Evolutionary conservation across 2,329 filamentous ascomycete genomes (phyloP), one percentile per base, ranked within the genome.

Genomic region (Fusarium agapanthi): DNA sequence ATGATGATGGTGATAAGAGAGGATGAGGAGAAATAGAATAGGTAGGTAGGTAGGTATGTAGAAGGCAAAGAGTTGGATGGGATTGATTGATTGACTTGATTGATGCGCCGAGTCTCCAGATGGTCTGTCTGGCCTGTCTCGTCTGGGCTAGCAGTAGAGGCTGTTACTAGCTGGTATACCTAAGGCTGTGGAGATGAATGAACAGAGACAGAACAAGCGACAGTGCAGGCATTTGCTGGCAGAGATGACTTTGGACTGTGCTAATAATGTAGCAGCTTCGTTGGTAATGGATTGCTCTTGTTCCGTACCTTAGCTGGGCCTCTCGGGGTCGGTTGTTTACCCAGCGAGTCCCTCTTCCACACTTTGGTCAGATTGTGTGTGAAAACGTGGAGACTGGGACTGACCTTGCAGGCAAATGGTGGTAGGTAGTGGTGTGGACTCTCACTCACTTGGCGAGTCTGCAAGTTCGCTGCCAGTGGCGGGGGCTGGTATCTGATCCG

Each of bases 71-170:
- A 55, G 69, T 63, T 65, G 62, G 66, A 71, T 57, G 65, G 55
- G 51, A 48, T 60, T 54, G 65, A 54, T 72, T 59, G 72, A 60
- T 35, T n/a, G 30, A 51, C 47, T 60, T 53, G 65, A 41, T 72
- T 59, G 74, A 63, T 64, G 51, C 59, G 50, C 67, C 51, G 74
- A 69, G 69, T 69, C 61, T 62, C 69, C 50, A 48, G 57, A 63
- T 57, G 60, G 71, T 50, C 63, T 68, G 45, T 48, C 28, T 47
- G 20, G 45, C 15, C 34, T 43, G 63, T 59, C n/a, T 56, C 10
- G 38, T 38, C 50, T 40, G 37, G 61, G 61, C 44, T 61, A 48
- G 47, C n/a, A 41, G 28, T 41, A 54, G 35, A 60, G 57, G 57
- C 61, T 73, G 69, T 30, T 65, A 53, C 64, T 72, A 72, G 69